Conservation (phyloP, 345 rosid genomes). For the Pseudoturritis turrita region DNA sequence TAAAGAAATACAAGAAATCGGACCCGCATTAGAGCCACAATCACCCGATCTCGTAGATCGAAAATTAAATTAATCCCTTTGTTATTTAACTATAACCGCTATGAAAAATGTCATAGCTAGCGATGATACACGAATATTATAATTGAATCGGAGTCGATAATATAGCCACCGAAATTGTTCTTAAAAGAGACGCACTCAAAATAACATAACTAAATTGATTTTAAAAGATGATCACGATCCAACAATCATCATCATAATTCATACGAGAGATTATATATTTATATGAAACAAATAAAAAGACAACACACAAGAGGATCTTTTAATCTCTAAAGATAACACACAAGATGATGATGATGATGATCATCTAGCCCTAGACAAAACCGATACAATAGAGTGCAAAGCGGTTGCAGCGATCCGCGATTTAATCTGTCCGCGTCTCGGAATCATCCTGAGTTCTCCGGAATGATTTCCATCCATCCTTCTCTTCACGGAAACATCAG, state of each 20-base stretch:
- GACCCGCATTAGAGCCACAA: neutral
- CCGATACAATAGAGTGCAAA: conserved; percentile 20
- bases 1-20: neutral
- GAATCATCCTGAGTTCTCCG: conserved; percentile 1
- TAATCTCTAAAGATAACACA: neutral
- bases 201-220: neutral
- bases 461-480: neutral
- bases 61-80: neutral
- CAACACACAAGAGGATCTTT: neutral
- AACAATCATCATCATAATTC: neutral
- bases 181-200: neutral
- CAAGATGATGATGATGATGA: neutral
- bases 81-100: neutral
- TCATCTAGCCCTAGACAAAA: conserved; percentile 17
- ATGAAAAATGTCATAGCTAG: neutral
- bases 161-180: neutral
- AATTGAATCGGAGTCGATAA: neutral
- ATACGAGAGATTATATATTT: neutral
- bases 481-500: neutral
- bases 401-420: conserved; percentile 24
- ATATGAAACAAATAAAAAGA: neutral
- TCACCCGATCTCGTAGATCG: neutral
- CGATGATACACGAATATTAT: too few species aligned
- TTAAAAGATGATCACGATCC: neutral
- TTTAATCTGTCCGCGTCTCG: conserved; percentile 23